A percentile compares a stretch with the other conserved stretches of the same genome.
These are phyloP conservation scores for Dothidotthia symphoricarpi DNA, from an alignment of 2,329 filamentous ascomycete genomes.

Conservation along the genomic window DNA sequence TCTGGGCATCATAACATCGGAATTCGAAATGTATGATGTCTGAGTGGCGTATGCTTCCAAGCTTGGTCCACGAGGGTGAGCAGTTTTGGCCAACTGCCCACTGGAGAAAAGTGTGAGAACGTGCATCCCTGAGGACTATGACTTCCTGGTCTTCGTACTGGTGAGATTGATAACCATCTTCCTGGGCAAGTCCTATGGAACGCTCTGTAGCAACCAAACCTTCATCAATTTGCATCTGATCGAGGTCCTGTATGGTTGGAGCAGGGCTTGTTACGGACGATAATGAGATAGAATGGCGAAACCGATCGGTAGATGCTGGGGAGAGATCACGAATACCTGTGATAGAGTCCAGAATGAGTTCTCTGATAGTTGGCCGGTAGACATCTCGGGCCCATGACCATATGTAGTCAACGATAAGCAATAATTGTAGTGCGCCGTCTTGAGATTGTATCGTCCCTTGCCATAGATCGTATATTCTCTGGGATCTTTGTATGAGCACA, in stretches of 20 bases:
- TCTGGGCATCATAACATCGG: not conserved
- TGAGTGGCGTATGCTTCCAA: slow-evolving; percentile 5
- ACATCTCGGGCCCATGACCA: slow-evolving; percentile 20
- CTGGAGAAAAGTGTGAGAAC: slow-evolving; percentile 3
- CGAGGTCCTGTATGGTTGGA: not conserved
- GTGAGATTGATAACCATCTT: not conserved
- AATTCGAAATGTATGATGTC: slow-evolving; percentile 7
- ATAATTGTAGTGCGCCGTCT: slow-evolving; percentile 17
- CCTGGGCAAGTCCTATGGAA: not conserved
- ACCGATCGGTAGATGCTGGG: slow-evolving; percentile 5
- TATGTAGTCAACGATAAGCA: slow-evolving; percentile 19
- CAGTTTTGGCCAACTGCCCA: slow-evolving; percentile 2
- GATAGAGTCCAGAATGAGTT: not conserved
- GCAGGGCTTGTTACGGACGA: not conserved
- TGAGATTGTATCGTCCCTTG: slow-evolving; percentile 16
- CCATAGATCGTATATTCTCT: slow-evolving; percentile 21
- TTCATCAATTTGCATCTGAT: not conserved
- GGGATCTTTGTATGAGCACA: not conserved
- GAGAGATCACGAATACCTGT: slow-evolving; percentile 1
- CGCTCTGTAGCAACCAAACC: too few species aligned
- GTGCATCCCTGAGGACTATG: not conserved
- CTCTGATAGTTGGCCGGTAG: slow-evolving; percentile 8
- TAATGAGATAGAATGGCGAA: slow-evolving; percentile 2
- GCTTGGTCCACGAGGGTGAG: slow-evolving; percentile 3
- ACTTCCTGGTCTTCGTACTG: not conserved